Percentiles rank a stretch among this genome's conserved stretches.
Conservation (phyloP, 1,284 basidiomycete genomes). For the Ceratobasidium papillatum region DNA sequence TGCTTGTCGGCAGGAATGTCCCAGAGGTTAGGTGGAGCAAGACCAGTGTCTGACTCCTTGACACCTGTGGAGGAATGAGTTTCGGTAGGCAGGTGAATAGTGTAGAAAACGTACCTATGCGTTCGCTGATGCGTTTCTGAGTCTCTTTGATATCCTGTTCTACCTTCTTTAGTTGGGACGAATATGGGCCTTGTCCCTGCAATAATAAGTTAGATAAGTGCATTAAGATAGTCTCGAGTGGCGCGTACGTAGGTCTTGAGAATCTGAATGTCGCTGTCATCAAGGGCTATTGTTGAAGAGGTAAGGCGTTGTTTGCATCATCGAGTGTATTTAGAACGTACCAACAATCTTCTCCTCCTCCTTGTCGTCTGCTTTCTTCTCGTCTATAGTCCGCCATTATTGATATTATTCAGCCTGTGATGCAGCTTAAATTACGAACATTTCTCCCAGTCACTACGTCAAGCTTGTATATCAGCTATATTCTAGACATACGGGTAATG, state of each 20-base stretch:
- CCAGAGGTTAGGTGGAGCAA: slow-evolving; percentile 97
- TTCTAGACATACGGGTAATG: slow-evolving; percentile 42
- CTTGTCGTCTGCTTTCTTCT: slow-evolving; percentile 83
- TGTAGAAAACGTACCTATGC: slow-evolving; percentile 71
- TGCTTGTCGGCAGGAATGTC: slow-evolving; percentile 88
- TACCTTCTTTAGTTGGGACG: slow-evolving; percentile 85
- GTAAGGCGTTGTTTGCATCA: slow-evolving; percentile 22
- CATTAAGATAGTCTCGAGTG: slow-evolving; percentile 44
- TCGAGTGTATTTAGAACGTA: slow-evolving; percentile 53
- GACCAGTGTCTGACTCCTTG: slow-evolving; percentile 98
- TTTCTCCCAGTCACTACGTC: slow-evolving; percentile 91
- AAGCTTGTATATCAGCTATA: slow-evolving; percentile 25
- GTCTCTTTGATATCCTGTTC: slow-evolving; percentile 96
- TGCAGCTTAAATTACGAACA: slow-evolving; percentile 62
- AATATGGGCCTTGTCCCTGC: slow-evolving; percentile 98
- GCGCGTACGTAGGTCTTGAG: slow-evolving; percentile 91
- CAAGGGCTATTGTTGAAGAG: slow-evolving; percentile 69
- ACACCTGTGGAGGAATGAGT: slow-evolving; percentile 64
- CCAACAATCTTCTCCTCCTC: slow-evolving; percentile 93
- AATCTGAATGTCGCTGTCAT: slow-evolving; percentile 99
- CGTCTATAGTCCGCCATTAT: slow-evolving; percentile 60
- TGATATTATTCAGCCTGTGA: not conserved
- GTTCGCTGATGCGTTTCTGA: slow-evolving; percentile 97
- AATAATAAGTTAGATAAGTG: slow-evolving; percentile 44
- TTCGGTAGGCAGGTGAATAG: not conserved